These are phyloP conservation scores for Mycena epipterygia DNA, from an alignment of 768 basidiomycete species.

Conservation along the genomic window DNA sequence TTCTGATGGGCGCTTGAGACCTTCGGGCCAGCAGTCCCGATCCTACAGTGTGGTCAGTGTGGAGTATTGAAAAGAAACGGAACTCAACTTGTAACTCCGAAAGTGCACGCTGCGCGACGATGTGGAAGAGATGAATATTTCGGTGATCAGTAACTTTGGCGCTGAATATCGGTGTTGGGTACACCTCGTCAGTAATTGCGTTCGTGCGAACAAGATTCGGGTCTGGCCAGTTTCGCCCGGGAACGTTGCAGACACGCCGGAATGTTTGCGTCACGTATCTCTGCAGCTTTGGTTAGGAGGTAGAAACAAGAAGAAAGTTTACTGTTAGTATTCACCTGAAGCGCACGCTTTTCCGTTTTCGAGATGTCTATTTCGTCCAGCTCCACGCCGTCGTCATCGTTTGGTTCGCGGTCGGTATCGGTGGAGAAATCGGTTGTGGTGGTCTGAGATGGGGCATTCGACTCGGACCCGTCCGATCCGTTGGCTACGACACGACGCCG, in stretches of 20 bases:
- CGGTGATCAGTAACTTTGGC: neutral
- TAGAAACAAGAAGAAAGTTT: no score
- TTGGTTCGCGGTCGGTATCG: no score
- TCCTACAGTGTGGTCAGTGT: neutral
- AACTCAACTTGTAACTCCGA: neutral
- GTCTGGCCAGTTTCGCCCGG: conserved; percentile 3
- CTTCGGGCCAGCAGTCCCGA: neutral
- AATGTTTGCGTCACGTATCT: neutral
- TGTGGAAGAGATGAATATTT: neutral
- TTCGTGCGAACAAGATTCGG: neutral
- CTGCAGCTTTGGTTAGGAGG: no score
- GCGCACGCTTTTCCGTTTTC: no score
- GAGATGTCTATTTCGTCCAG: no score
- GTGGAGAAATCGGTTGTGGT: no score
- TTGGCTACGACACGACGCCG: no score
- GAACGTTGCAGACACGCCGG: neutral
- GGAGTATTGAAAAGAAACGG: neutral
- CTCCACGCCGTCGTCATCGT: no score
- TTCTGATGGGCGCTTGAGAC: neutral
- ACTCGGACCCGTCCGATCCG: no score
- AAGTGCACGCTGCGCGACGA: neutral
- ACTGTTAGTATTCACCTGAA: no score
- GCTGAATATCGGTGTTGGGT: neutral
- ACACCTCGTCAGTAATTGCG: neutral
- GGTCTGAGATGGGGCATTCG: no score